A percentile compares a stretch with the other conserved stretches of the same genome.
phyloP scores from a whole-genome alignment of 2,329 filamentous ascomycete genomes.

The Penicillium sp. region DNA sequence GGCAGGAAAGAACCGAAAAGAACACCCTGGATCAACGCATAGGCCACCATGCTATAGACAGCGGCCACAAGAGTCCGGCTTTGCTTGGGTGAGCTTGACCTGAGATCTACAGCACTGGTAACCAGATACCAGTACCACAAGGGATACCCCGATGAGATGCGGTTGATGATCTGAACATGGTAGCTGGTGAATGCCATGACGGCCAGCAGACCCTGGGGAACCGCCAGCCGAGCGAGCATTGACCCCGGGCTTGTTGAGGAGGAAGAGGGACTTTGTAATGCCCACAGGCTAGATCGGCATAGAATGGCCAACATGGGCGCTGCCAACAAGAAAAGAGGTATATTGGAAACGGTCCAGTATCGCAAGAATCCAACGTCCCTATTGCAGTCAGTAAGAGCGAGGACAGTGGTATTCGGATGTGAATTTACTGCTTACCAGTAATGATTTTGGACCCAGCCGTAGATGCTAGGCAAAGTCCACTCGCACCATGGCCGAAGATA shows the following conservation, averaged over 20 bases:
- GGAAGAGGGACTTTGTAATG: slow-evolving; percentile 29
- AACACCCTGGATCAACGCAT: slow-evolving; percentile 70
- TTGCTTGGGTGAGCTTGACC: slow-evolving; percentile 13
- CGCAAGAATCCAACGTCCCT: slow-evolving; percentile 81
- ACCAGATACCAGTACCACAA: slow-evolving; percentile 82
- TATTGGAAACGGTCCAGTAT: slow-evolving; percentile 82
- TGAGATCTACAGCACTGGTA: slow-evolving; percentile 23
- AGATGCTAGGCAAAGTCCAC: slow-evolving; percentile 70
- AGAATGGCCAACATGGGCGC: slow-evolving; percentile 65
- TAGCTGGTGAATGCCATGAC: slow-evolving; percentile 66
- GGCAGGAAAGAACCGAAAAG: slow-evolving; percentile 86
- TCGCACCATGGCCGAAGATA: slow-evolving; percentile 63
- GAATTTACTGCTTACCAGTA: slow-evolving; percentile 63
- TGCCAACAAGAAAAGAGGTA: slow-evolving; percentile 80
- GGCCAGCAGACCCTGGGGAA: slow-evolving; percentile 64
- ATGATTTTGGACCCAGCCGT: slow-evolving; percentile 74
- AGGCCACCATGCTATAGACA: slow-evolving; percentile 66
- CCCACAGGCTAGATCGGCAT: slow-evolving; percentile 50
- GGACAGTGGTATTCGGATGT: background rate
- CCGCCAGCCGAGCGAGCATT: slow-evolving; percentile 51
- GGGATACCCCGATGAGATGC: slow-evolving; percentile 78
- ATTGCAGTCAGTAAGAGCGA: slow-evolving; percentile 1
- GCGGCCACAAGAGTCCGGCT: slow-evolving; percentile 28
- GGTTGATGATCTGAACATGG: slow-evolving; percentile 88
- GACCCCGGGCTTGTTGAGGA: slow-evolving; percentile 19